Conservation (phyloP, 1,139 yeast genomes). For the Pichia sp. region DNA sequence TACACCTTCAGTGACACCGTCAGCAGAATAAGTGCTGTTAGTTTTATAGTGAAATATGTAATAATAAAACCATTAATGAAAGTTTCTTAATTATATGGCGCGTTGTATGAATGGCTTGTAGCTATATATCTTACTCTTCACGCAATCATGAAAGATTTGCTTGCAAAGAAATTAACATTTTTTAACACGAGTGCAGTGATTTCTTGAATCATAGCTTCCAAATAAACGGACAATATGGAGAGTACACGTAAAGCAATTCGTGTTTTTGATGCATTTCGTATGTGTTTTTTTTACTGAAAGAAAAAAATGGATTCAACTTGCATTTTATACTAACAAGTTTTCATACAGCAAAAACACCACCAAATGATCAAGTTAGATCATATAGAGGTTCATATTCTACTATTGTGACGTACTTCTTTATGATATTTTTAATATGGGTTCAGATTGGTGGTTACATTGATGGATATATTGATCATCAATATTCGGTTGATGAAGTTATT, state of each 20-base stretch:
- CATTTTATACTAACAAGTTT: constrained; percentile 2
- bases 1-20: not conserved
- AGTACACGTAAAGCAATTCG: constrained; percentile 35
- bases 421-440: constrained; percentile 72
- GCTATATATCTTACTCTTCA: no score
- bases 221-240: constrained; percentile 18
- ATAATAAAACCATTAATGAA: no score
- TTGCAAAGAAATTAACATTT: no score
- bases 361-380: constrained; percentile 69
- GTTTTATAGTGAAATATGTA: no score
- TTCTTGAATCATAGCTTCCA: no score
- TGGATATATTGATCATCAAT: constrained; percentile 75
- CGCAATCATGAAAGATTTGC: no score
- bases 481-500: constrained; percentile 62
- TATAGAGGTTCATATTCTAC: constrained; percentile 77
- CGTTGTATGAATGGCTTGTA: no score
- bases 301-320: no score
- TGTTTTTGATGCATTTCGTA: constrained; percentile 72
- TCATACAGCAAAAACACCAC: constrained; percentile 62
- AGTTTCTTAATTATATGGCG: no score
- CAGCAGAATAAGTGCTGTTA: no score
- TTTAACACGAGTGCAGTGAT: no score
- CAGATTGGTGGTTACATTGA: constrained; percentile 83
- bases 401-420: constrained; percentile 50
- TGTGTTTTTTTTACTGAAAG: constrained; percentile 1